Evolutionary conservation across 345 rosid genomes (phyloP).

Genomic region (Erucastrum elatum): DNA sequence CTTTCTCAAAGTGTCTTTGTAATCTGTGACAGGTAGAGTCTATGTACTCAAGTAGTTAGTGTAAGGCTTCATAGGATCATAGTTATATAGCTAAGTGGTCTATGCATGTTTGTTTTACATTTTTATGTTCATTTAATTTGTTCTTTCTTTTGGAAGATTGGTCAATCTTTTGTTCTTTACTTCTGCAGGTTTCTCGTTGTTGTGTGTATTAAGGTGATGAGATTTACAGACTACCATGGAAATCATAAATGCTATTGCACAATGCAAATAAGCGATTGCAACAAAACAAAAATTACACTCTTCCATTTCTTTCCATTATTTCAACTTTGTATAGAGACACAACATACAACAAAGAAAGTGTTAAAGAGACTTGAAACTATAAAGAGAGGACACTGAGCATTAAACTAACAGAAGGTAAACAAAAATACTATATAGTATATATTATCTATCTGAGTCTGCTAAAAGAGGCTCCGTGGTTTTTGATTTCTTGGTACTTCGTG

Average conservation of each 20-base stretch:
- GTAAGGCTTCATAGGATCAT: constrained; percentile 11
- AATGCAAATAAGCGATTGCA: too few relatives aligned
- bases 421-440: neutral
- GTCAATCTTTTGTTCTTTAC: neutral
- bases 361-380: constrained; percentile 9
- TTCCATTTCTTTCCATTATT: neutral
- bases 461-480: constrained; percentile 31
- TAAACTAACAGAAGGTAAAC: neutral
- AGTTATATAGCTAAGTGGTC: neutral
- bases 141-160: neutral
- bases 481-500: constrained; percentile 15
- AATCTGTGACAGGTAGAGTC: constrained; percentile 14
- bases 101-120: constrained; percentile 11
- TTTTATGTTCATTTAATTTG: neutral
- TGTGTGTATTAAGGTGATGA: neutral
- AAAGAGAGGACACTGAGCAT: neutral
- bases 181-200: neutral
- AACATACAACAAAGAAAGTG: constrained; percentile 26
- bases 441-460: constrained; percentile 31
- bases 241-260: too few relatives aligned
- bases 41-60: constrained; percentile 17
- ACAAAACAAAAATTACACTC: neutral
- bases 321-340: neutral
- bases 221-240: too few relatives aligned
- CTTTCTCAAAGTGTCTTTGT: constrained; percentile 12